phyloP scores from a whole-genome alignment of 192 early-diverging fungal species.

The Gigaspora rosea region DNA sequence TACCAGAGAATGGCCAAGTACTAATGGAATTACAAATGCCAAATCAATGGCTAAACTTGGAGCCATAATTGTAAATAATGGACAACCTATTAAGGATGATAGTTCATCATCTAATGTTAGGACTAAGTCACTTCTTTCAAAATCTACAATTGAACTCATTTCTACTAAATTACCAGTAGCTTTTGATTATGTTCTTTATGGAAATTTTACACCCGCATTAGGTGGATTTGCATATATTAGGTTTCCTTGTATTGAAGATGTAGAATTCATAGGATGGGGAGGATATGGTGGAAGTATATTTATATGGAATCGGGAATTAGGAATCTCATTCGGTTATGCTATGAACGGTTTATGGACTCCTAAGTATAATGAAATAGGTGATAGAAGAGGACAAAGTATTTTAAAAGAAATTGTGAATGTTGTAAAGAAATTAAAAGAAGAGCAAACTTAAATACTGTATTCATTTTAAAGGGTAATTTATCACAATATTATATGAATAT shows the following conservation, averaged over 20 bases:
- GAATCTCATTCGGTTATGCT: conserved; percentile 59
- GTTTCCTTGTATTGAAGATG: conserved; percentile 31
- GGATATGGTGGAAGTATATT: conserved; percentile 64
- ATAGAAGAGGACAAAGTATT: conserved; percentile 53
- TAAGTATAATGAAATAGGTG: conserved; percentile 42
- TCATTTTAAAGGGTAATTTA: too few species aligned
- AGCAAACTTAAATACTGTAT: too few species aligned
- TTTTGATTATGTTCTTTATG: conserved; percentile 33
- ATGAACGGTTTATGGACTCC: conserved; percentile 56
- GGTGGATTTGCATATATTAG: conserved; percentile 47
- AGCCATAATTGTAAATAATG: conserved; percentile 63
- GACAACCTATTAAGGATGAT: conserved; percentile 33
- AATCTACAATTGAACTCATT: conserved; percentile 33
- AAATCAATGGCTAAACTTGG: conserved; percentile 59
- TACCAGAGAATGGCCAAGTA: conserved; percentile 47
- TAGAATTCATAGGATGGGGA: conserved; percentile 59
- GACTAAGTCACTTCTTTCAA: conserved; percentile 15
- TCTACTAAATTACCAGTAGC: conserved; percentile 29
- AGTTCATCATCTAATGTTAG: background rate
- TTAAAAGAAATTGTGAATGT: conserved; percentile 46
- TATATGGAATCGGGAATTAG: conserved; percentile 56
- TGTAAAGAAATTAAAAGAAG: conserved; percentile 20
- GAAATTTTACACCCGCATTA: conserved; percentile 32
- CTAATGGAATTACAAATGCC: conserved; percentile 59
- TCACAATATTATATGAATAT: too few species aligned